Conservation (phyloP, 257 asterid species). For the Oldenlandia corymbosa region DNA sequence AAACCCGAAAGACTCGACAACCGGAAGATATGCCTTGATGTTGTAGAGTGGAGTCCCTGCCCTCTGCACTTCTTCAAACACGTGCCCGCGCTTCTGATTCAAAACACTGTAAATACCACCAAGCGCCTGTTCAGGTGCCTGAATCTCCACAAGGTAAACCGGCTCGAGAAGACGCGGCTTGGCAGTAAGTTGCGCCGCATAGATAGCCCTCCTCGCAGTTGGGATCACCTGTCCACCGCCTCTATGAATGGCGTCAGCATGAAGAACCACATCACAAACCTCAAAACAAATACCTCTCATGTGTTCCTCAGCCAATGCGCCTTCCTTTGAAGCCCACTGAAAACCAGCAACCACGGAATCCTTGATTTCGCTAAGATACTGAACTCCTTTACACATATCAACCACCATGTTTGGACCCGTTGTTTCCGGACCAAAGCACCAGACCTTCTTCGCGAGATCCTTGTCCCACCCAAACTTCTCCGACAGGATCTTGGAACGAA, state of each 20-base stretch:
- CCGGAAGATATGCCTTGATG: conserved; percentile 47
- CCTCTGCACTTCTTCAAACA: conserved; percentile 46
- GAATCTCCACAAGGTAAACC: conserved; percentile 38
- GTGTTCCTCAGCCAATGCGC: conserved; percentile 39
- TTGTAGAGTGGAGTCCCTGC: conserved; percentile 40
- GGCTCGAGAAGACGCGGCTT: conserved; percentile 43
- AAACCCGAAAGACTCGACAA: conserved; percentile 34
- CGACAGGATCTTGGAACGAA: conserved; percentile 32
- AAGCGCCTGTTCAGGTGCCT: conserved; percentile 39
- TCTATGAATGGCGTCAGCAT: conserved; percentile 42
- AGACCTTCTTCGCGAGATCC: conserved; percentile 45
- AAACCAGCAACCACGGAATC: conserved; percentile 48
- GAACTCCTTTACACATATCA: conserved; percentile 47
- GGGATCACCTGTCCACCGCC: conserved; percentile 48
- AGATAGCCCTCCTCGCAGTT: conserved; percentile 41
- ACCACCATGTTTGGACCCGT: conserved; percentile 49
- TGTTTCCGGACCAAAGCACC: conserved; percentile 50
- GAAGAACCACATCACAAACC: conserved; percentile 44
- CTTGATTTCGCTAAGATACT: conserved; percentile 42
- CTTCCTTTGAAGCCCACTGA: conserved; percentile 50
- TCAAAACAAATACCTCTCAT: conserved; percentile 48
- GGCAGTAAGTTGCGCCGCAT: conserved; percentile 44
- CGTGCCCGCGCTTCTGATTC: conserved; percentile 46
- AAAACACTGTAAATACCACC: conserved; percentile 42
- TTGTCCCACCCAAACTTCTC: conserved; percentile 49